A percentile compares a stretch with the other conserved stretches of the same genome.
phyloP scores from a whole-genome alignment of 345 rosid species.

The Syzygium jambos region DNA sequence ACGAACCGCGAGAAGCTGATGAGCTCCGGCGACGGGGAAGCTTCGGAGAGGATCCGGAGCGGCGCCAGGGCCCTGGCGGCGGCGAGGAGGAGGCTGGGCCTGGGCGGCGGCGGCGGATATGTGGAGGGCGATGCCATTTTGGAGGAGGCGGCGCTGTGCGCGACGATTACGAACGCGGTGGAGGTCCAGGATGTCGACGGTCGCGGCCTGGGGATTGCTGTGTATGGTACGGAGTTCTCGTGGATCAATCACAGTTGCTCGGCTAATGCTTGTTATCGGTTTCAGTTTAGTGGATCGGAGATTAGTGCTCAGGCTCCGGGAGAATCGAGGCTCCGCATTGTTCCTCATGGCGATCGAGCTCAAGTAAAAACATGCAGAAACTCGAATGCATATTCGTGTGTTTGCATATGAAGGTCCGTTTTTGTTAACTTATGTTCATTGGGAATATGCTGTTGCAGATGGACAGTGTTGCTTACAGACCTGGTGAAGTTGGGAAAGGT shows the following conservation, averaged over 20 bases:
- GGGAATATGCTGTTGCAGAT: slow-evolving; percentile 21
- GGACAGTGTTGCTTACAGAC: slow-evolving; percentile 5
- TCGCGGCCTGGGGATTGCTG: slow-evolving; percentile 47
- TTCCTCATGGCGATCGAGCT: slow-evolving; percentile 13
- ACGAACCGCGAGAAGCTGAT: slow-evolving; percentile 43
- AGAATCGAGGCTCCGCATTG: slow-evolving; percentile 9
- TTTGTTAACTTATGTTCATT: background rate
- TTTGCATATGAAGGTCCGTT: background rate
- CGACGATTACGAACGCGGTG: slow-evolving; percentile 69
- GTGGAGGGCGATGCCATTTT: slow-evolving; percentile 1
- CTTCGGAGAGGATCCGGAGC: slow-evolving; percentile 19
- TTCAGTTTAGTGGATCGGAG: slow-evolving; percentile 22
- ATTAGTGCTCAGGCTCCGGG: background rate
- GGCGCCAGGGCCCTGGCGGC: slow-evolving; percentile 34
- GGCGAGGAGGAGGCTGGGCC: slow-evolving; percentile 5
- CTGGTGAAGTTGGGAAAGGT: slow-evolving; percentile 22
- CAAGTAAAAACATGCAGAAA: background rate
- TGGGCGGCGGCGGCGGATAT: background rate
- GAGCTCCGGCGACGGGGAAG: slow-evolving; percentile 14
- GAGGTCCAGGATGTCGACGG: slow-evolving; percentile 65
- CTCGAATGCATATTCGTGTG: background rate
- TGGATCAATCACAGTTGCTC: slow-evolving; percentile 94
- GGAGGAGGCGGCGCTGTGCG: slow-evolving; percentile 51
- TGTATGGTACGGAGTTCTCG: slow-evolving; percentile 51
- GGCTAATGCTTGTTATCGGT: slow-evolving; percentile 76